Evolutionary conservation across 495 filamentous ascomycete species (phyloP), one percentile per base, ranked within the genome.

Genomic region (Tuber brumale): DNA sequence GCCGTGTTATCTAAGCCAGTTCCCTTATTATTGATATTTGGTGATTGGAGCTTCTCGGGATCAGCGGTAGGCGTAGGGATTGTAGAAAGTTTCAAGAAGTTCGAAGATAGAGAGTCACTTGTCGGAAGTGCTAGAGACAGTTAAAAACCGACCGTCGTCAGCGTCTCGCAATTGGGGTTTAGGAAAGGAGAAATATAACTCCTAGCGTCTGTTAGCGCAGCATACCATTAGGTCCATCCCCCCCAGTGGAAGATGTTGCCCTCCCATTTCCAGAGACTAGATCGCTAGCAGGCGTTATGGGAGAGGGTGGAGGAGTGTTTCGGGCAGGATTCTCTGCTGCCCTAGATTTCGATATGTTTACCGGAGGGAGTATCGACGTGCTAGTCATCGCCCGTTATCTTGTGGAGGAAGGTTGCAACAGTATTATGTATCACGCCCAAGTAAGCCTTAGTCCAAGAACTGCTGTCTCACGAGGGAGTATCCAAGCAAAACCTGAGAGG

Each of bases 351-450:
- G 78, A 71, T 79, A 79, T 69, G 70, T 71, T 75, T 44, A 79
- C 74, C 44, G 76, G 73, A 69, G 78, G 78, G 73, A 79, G 78
- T 71, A 73, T 76, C 14, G 78, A 79, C 61, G 76, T 75, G 77
- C 75, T 70, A 75, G 73, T 79, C 78, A 80, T 79, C 42, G 77
- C 72, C 70, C 71, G 73, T 74, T 79, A 69, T 61, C 76, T 73
- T 71, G 77, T 75, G 72, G 74, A 70, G 5, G 44, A 43, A 74
- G 57, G 76, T 75, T 75, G 76, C 76, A 77, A 72, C 72, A 79
- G 76, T 72, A 48, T 70, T 75, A 61, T 45, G 41, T 72, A 75
- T 71, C 57, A 48, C 76, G 74, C 44, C 77, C 44, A 51, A 45
- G 21, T n/a, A 66, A 27, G 72, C 37, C 73, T 70, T 70, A 72